phyloP scores from a whole-genome alignment of 805 yeast species.

The Lipomyces oligophaga region DNA sequence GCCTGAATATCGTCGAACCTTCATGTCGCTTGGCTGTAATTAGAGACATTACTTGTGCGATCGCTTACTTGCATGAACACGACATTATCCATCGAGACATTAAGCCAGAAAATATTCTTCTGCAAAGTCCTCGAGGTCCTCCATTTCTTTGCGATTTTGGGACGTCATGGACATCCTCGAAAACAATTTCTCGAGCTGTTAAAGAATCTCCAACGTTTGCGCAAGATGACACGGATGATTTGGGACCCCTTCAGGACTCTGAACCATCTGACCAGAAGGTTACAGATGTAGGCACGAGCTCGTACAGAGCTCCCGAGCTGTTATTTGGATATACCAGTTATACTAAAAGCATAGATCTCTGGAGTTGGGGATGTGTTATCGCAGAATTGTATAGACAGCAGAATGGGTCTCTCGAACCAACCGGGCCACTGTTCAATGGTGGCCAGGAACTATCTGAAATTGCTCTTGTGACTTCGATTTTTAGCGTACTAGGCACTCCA shows the following conservation, averaged over 20 bases:
- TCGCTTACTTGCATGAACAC: slow-evolving; percentile 58
- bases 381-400: slow-evolving; percentile 47
- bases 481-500: slow-evolving; percentile 63
- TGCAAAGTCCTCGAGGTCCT: slow-evolving; percentile 35
- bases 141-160: slow-evolving; percentile 28
- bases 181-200: slow-evolving; percentile 1
- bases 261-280: slow-evolving; percentile 37
- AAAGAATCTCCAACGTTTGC: background rate
- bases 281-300: slow-evolving; percentile 58
- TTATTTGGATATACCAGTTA: slow-evolving; percentile 58
- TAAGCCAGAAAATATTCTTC: slow-evolving; percentile 75
- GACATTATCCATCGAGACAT: slow-evolving; percentile 81
- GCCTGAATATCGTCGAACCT: slow-evolving; percentile 36
- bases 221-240: no score
- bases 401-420: no score
- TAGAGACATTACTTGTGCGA: slow-evolving; percentile 48
- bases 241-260: slow-evolving; percentile 30
- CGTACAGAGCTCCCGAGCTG: slow-evolving; percentile 71
- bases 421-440: slow-evolving; percentile 41
- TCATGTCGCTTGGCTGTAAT: slow-evolving; percentile 36
- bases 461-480: slow-evolving; percentile 51
- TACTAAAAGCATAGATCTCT: slow-evolving; percentile 56
- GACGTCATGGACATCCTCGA: slow-evolving; percentile 33
- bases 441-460: slow-evolving; percentile 52
- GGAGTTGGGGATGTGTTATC: slow-evolving; percentile 66